phyloP scores from a whole-genome alignment of 208 protist genomes.

The Crithidia bombi region DNA sequence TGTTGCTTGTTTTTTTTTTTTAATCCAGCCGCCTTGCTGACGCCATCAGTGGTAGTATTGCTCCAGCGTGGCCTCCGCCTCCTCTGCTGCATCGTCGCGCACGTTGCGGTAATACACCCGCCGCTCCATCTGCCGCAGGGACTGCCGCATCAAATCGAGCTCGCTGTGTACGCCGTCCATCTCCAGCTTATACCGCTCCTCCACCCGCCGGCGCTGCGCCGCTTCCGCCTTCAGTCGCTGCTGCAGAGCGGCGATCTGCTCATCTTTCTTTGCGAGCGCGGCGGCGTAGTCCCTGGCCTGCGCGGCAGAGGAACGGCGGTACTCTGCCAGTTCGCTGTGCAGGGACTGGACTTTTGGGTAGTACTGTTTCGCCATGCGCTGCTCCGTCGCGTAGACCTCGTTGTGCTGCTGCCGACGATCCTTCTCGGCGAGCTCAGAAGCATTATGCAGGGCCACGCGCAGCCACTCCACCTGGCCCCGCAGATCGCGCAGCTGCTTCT shows the following conservation, averaged over 20 bases:
- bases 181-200: constrained; percentile 67
- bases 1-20: constrained; percentile 2
- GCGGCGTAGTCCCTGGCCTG: constrained; percentile 23
- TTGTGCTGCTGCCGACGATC: constrained; percentile 44
- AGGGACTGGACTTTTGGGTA: constrained; percentile 40
- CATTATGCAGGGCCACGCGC: constrained; percentile 39
- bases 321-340: constrained; percentile 37
- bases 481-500: constrained; percentile 46
- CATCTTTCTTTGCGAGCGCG: constrained; percentile 23
- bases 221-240: constrained; percentile 34
- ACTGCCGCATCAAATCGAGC: constrained; percentile 77
- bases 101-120: constrained; percentile 61
- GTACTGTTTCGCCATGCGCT: constrained; percentile 35
- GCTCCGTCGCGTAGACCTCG: constrained; percentile 30
- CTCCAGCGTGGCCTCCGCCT: constrained; percentile 29
- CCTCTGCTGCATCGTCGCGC: constrained; percentile 28
- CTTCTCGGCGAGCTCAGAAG: constrained; percentile 37
- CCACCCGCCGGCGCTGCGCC: constrained; percentile 31
- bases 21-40: too few species aligned
- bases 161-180: constrained; percentile 75
- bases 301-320: constrained; percentile 10
- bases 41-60: constrained; percentile 29
- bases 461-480: constrained; percentile 54
- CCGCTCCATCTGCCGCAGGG: constrained; percentile 78
- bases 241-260: constrained; percentile 20